Base-by-base conservation (phyloP, 1,139 yeast genomes). In the Lodderomyces beijingensis region DNA sequence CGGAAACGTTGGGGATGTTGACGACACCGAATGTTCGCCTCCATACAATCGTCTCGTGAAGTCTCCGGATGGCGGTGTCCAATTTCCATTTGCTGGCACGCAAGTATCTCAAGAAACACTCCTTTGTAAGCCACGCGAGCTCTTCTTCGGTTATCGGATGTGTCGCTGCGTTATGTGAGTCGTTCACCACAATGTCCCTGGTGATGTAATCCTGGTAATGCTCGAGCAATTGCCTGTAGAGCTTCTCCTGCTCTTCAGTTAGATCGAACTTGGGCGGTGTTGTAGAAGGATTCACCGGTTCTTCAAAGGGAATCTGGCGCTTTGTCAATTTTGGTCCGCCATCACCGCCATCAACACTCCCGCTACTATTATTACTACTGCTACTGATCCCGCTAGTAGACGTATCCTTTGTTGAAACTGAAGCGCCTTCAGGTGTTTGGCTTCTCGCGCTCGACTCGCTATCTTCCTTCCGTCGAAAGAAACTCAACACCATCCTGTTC, bases 51-150 rank as follows among this genome's bases (percentile, higher is more conserved):
- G 96, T 82, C 16, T 75, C 76, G 45, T 78, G 81, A 7, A 91
- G 65, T 46, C 98, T 73, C 42, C 74, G 74, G 32, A 79, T 80
- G 17, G 94, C 83, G 14, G 79, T 83, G 17, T 72, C 68, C 1
- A 70, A 66, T 28, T 76, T 72, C 96, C 97, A 91, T 55, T 87
- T 89, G 30, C 95, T 80, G 9, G 97, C 98, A 32, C 96, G 70
- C 36, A 89, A 63, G 50, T 89, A 91, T 49, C 98, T 70, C 48
- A 87, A 59, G 36, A 91, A 69, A 51, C 97, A 91, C 53, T 91
- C 97, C 45, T 81, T 73, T 3, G 96, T 84, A 33, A 91, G 63
- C 96, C 97, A 91, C 1, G 94, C 85, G 50, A 76, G 77, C 54
- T 91, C 97, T 37, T 66, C 74, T 11, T 63, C 74, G 12, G 54